Evolutionary conservation across 208 protist genomes (phyloP), one percentile per base, ranked within the genome.

Genomic region (Histomonas meleagridis): DNA sequence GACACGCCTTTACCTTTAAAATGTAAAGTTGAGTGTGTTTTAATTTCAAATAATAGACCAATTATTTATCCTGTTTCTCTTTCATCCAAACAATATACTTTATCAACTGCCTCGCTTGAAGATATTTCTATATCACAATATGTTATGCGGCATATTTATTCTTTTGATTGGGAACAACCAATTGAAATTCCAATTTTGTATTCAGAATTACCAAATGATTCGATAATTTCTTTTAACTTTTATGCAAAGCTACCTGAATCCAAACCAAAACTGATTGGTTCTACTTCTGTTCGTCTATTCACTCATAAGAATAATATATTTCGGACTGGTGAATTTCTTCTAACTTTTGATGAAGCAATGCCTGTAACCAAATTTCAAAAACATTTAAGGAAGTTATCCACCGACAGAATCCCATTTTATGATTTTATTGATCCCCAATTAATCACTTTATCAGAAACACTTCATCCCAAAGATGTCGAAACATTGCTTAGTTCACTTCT

Each of bases 371-470:
- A 51, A 10, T 4, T 86, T 18, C 76, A 86, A 49, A 86, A 86
- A 86, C 76, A 86, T 21, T 26, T 86, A 38, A 12, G 76, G 0
- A 40, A 46, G 9, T n/a, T 86, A 32, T 32, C 43, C 38, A 55
- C 76, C 32, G 46, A 16, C 18, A 86, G 55, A 86, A 46, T 32
- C 32, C 43, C 23, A n/a, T 51, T 46, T 28, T 86, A 38, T n/a
- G 76, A 86, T 57, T 86, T 86, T 86, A 86, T 86, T 49, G 76
- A 86, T 86, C 46, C 51, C 55, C 76, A 86, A 86, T 32, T 86
- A 32, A 12, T 40, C 5, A 55, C n/a, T 55, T 18, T 86, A 26
- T 51, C 76, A 38, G 76, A 86, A 32, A 40, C 14, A 32, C 38
- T 86, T 14, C 76, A 86, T 86, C 76, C 76, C n/a, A 28, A 86